Evolutionary conservation across 164 flowering plant genomes (phyloP), one percentile per base, ranked within the genome.

Genomic region (Warburgia ugandensis): DNA sequence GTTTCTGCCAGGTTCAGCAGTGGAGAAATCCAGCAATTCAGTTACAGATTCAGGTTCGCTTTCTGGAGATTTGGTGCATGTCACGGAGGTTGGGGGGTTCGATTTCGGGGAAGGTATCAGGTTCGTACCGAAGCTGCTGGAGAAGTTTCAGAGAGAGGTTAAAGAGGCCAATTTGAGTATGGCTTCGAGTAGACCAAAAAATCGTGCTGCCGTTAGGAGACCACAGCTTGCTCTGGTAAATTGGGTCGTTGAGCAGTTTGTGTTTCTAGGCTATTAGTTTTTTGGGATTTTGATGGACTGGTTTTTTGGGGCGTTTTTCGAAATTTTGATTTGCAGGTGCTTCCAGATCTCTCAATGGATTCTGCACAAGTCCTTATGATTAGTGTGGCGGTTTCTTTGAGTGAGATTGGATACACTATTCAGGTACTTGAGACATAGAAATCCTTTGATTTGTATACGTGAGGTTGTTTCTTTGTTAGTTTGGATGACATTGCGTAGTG

Each of bases 151-250:
- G 37, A 70, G 61, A 40, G 90, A 77, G 51, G 62, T 28, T 36
- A 58, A 40, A 23, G 79, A 48, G 25, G 48, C 50, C 27, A 68
- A 68, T 68, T 50, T 39, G 5, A 52, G 74, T 37, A 58, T 53
- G 48, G 67, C 56, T 58, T 57, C 46, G 14, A 59, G 55, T 38
- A 50, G 67, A 33, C 72, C 72, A 5, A 62, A 42, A 14, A 63
- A 53, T 13, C 71, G 92, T 63, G 77, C 76, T 33, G 86, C 78
- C 1, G 54, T 71, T 43, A 70, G 89, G 50, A 89, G 77, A 43
- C 96, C 99, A 14, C 83, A 75, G 75, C 78, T 89, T 28, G 99
- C 99, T 11, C 59, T 94, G 83, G 99, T 94, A 3, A 70, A 86
- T 74, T 6, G 5, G 29, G n/a, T 20, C 3, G 50, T 17, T 33